Base-by-base conservation (phyloP, 176 grass and related monocot genomes). In the Secale cereale region DNA sequence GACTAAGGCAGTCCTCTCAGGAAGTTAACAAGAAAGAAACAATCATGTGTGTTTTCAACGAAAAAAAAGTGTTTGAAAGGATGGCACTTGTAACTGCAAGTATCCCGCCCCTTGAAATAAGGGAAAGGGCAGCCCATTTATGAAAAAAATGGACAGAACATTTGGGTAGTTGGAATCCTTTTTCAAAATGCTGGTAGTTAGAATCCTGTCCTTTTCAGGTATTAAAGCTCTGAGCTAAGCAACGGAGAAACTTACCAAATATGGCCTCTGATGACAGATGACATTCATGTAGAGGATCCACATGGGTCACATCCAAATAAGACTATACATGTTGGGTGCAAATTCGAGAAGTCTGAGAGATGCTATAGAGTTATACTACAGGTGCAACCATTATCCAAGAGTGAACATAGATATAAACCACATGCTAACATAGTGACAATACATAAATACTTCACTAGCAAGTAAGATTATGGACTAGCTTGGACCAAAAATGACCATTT, bases 141-240 rank as follows among this genome's bases (percentile, higher is more conserved):
- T 79, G 39, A 36, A 33, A 79, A 10, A 32, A 67, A 61, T n/a
- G n/a, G n/a, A n/a, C n/a, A n/a, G 25, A 48, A 28, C 27, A 57
- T 16, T 72, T 70, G 26, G 83, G 64, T 78, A 29, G 83, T 78
- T 66, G 16, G 64, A 66, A 66, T 31, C 64, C 64, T 20, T 66
- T 66, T 20, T 66, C 1, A 66, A 66, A 66, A 66, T 66, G 7
- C 0, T 66, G 29, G 29, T 66, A 19, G 64, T 66, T 85, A 15
- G 46, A 39, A 20, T 70, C 48, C 10, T 59, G 32, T 78, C 64
- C 37, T 69, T 66, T 59, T 78, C 74, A 23, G 63, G 63, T 43
- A 69, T 70, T 78, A 68, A 85, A 78, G 63, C 39, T 59, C 16
- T 70, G 63, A 84, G 25, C 72, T 70, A 77, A 60, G 25, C 64